Evolutionary conservation across 2,329 filamentous ascomycete species (phyloP).

Genomic region (Paraconiothyrium sp.): DNA sequence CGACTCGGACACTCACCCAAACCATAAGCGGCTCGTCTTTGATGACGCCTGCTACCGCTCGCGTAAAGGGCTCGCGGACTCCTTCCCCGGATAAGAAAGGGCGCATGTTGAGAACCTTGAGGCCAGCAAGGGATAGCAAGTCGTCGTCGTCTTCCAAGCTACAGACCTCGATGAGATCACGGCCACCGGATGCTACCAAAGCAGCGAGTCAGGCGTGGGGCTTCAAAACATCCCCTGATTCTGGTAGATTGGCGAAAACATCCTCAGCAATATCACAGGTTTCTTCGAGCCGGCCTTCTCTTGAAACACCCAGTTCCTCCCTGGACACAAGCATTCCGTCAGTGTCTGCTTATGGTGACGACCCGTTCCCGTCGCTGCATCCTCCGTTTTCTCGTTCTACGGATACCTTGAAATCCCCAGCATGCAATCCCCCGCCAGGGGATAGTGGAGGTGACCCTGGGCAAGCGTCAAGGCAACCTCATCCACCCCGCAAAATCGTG

Average conservation of each 20-base stretch:
- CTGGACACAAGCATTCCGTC: constrained; percentile 19
- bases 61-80: constrained; percentile 61
- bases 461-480: constrained; percentile 18
- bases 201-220: constrained; percentile 71
- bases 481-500: constrained; percentile 28
- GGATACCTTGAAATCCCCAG: constrained; percentile 26
- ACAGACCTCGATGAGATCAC: constrained; percentile 53
- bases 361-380: constrained; percentile 25
- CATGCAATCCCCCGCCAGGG: constrained; percentile 28
- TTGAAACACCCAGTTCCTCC: constrained; percentile 33
- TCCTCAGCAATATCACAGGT: constrained; percentile 25
- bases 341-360: constrained; percentile 18
- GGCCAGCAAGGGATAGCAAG: constrained; percentile 57
- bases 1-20: constrained; percentile 33
- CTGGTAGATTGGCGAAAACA: constrained; percentile 25
- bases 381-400: constrained; percentile 39
- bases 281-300: constrained; percentile 38
- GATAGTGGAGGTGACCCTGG: constrained; percentile 25
- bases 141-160: constrained; percentile 57
- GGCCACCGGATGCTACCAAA: constrained; percentile 66
- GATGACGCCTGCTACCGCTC: constrained; percentile 42
- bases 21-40: constrained; percentile 37
- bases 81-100: constrained; percentile 71
- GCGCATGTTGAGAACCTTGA: constrained; percentile 65
- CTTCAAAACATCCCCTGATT: constrained; percentile 39